phyloP scores from a whole-genome alignment of 805 yeast species.

The Candida mattraensis region DNA sequence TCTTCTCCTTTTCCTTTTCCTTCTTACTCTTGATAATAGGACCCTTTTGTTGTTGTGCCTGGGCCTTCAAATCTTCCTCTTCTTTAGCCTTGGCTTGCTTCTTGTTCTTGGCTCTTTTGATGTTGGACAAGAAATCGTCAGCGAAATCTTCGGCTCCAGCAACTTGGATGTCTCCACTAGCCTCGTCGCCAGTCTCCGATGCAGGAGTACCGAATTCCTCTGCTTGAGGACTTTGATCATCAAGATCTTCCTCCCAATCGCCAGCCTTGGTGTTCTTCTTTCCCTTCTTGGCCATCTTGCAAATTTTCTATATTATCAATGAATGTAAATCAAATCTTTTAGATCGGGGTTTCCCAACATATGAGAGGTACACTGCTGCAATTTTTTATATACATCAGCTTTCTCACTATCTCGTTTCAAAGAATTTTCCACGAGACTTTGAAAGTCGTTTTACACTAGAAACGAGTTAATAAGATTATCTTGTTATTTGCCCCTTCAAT shows the following conservation, averaged over 20 bases:
- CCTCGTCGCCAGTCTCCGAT: slow-evolving; percentile 24
- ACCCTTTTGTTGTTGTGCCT: slow-evolving; percentile 36
- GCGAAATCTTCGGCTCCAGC: slow-evolving; percentile 47
- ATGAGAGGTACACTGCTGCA: slow-evolving; percentile 14
- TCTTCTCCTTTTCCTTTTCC: slow-evolving; percentile 93
- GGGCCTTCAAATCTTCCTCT: slow-evolving; percentile 49
- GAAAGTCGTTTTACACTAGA: no score
- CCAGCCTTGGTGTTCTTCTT: slow-evolving; percentile 68
- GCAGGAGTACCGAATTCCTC: slow-evolving; percentile 52
- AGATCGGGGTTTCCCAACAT: slow-evolving; percentile 16
- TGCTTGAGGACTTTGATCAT: slow-evolving; percentile 47
- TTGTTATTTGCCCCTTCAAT: no score
- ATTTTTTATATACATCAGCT: slow-evolving; percentile 12
- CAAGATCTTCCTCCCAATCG: slow-evolving; percentile 80
- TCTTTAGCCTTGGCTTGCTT: slow-evolving; percentile 67
- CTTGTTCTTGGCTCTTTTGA: slow-evolving; percentile 77
- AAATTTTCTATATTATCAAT: slow-evolving; percentile 5
- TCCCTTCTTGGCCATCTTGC: slow-evolving; percentile 53
- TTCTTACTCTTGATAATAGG: slow-evolving; percentile 86
- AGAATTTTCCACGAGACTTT: no score
- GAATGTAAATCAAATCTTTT: slow-evolving; percentile 9
- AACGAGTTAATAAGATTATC: background rate
- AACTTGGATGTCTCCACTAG: slow-evolving; percentile 29
- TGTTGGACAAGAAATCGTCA: slow-evolving; percentile 78
- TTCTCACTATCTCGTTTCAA: no score